Conservation (phyloP, 2,329 filamentous ascomycete species). For the Exserohilum turcica region DNA sequence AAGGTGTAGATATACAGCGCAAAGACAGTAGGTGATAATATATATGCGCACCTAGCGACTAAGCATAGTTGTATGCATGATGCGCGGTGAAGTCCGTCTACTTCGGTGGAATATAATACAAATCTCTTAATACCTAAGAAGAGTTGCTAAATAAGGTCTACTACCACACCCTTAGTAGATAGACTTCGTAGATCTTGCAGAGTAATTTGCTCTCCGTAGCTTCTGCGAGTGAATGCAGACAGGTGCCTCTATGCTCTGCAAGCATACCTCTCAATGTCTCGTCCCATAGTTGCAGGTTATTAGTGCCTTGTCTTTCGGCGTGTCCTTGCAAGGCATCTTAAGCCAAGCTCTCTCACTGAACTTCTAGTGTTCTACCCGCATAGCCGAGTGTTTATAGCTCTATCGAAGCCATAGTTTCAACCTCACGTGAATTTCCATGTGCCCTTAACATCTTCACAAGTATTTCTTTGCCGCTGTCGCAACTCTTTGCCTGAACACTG, state of each 20-base stretch:
- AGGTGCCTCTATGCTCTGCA: background rate
- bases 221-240: background rate
- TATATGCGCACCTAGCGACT: too few relatives aligned
- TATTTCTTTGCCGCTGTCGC: slow-evolving; percentile 91
- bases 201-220: background rate
- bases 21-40: too few relatives aligned
- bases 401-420: background rate
- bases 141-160: background rate
- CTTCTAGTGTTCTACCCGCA: background rate
- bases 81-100: background rate
- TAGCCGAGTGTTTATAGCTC: background rate
- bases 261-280: background rate
- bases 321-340: background rate
- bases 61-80: background rate
- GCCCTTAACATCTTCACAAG: slow-evolving; percentile 55
- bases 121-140: background rate
- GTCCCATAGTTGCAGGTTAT: background rate
- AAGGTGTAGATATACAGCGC: background rate
- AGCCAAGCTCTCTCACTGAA: background rate
- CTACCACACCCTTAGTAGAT: background rate
- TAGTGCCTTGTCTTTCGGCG: background rate
- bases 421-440: background rate
- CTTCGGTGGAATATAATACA: background rate
- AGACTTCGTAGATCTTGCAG: background rate
- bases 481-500: slow-evolving; percentile 81